Evolutionary conservation across 2,329 filamentous ascomycete genomes (phyloP).

Genomic region (Ascomycota sp.): DNA sequence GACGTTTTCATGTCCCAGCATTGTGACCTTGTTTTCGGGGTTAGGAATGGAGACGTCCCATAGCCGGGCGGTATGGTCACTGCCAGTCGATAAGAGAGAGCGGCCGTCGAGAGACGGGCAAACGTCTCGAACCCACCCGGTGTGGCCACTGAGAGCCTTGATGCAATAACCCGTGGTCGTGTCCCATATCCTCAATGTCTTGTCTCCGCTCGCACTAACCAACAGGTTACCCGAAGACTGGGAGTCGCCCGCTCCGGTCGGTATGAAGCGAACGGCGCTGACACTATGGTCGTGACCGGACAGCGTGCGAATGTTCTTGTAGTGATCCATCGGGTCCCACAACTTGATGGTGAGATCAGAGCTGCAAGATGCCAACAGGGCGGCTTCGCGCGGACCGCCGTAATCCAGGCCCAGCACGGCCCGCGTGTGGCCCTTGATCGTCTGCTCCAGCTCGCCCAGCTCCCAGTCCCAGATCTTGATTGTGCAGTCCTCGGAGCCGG

Average conservation of each 20-base stretch:
- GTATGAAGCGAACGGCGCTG: slow-evolving; percentile 66
- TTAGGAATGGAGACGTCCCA: slow-evolving; percentile 52
- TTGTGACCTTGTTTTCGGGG: slow-evolving; percentile 50
- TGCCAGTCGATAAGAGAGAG: slow-evolving; percentile 58
- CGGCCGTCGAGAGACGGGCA: slow-evolving; percentile 63
- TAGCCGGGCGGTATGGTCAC: slow-evolving; percentile 57
- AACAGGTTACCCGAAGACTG: slow-evolving; percentile 64
- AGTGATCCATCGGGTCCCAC: slow-evolving; percentile 81
- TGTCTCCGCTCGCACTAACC: slow-evolving; percentile 65
- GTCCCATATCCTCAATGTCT: slow-evolving; percentile 71
- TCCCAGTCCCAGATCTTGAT: slow-evolving; percentile 99
- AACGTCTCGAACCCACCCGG: slow-evolving; percentile 72
- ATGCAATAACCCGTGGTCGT: slow-evolving; percentile 77
- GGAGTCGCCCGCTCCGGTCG: slow-evolving; percentile 54
- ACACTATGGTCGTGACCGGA: slow-evolving; percentile 82
- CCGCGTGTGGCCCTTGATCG: slow-evolving; percentile 79
- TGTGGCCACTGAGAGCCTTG: slow-evolving; percentile 62
- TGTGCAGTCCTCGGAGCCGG: slow-evolving; percentile 73
- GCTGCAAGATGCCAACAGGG: slow-evolving; percentile 39
- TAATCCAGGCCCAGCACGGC: slow-evolving; percentile 76
- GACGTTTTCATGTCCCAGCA: slow-evolving; percentile 66
- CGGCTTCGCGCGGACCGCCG: slow-evolving; percentile 61
- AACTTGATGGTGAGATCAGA: slow-evolving; percentile 79
- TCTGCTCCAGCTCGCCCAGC: slow-evolving; percentile 69
- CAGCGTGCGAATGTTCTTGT: slow-evolving; percentile 83